phyloP scores from a whole-genome alignment of 441 rosid genomes.

The Populus hybrid region DNA sequence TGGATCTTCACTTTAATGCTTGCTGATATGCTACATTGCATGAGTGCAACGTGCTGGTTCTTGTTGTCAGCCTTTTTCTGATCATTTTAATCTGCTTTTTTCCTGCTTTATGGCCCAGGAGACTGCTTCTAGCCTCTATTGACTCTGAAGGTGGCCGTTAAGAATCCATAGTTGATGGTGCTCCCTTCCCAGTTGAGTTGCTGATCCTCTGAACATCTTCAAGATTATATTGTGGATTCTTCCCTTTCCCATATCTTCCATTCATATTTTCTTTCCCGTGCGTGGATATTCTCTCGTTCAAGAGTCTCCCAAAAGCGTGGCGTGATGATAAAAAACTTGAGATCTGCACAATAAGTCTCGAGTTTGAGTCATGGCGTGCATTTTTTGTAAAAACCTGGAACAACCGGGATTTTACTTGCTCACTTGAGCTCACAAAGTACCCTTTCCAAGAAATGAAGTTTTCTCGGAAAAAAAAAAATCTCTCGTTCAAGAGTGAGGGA shows the following conservation, averaged over 20 bases:
- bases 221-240: neutral
- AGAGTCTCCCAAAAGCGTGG: neutral
- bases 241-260: neutral
- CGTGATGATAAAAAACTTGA: fast-evolving
- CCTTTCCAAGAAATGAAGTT: too few species aligned
- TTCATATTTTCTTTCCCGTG: neutral
- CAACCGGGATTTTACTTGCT: too few species aligned
- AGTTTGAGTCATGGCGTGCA: too few species aligned
- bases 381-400: fast-evolving
- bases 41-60: neutral
- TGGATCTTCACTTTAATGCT: neutral
- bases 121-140: neutral
- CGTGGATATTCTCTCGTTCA: too few species aligned
- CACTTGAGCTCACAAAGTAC: fast-evolving
- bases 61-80: neutral
- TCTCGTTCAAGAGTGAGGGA: neutral
- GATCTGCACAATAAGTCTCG: too few species aligned
- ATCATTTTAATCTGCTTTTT: neutral
- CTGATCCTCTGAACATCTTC: neutral
- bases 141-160: neutral
- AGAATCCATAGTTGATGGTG: neutral
- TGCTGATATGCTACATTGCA: neutral
- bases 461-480: too few species aligned
- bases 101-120: neutral
- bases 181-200: neutral